Evolutionary conservation across 1,284 basidiomycete species (phyloP), one percentile per base, ranked within the genome.

Genomic region (Moesziomyces sp.): DNA sequence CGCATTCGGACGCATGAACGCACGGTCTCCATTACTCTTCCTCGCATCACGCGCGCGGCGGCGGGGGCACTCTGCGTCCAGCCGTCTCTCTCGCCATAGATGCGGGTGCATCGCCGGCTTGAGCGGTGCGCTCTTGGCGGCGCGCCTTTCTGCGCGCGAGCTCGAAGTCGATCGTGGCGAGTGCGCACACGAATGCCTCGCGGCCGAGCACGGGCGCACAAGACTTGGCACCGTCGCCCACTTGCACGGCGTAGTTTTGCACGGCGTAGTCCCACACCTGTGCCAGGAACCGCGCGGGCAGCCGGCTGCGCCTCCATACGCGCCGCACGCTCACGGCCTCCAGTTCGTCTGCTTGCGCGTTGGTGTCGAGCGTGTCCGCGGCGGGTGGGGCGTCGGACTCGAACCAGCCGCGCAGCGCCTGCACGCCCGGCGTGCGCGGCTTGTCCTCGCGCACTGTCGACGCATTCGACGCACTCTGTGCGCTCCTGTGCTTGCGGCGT

Each of bases 331-430:
- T 53, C n/a, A 23, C 45, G 3, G 61, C 33, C 2, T 2, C 24
- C 19, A 13, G 3, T 3, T 30, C 21, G 43, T 40, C 9, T 9
- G 10, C n/a, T 30, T 18, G n/a, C 6, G 10, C 30, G 30, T 38
- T 16, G 24, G 52, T 14, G 30, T 33, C 11, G 1, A 3, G 3
- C 5, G 5, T 8, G 9, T 5, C 30, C 30, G 48, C n/a, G 11
- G 59, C 14, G 16, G 44, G 21, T 24, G 54, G 28, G n/a, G 56
- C 9, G 24, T 63, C 64, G 11, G 57, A 52, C 19, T 74, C 71
- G 46, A 74, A 74, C 71, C 71, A 74, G 3, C 71, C 71, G n/a
- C 55, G 24, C 0, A 68, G 46, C 13, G 65, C 52, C 38, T 68
- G 53, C 2, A 68, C 61, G 9, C 52, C 46, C 7, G 38, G 3